Base-by-base conservation (phyloP, 768 basidiomycete genomes). In the Trametes meyenii region DNA sequence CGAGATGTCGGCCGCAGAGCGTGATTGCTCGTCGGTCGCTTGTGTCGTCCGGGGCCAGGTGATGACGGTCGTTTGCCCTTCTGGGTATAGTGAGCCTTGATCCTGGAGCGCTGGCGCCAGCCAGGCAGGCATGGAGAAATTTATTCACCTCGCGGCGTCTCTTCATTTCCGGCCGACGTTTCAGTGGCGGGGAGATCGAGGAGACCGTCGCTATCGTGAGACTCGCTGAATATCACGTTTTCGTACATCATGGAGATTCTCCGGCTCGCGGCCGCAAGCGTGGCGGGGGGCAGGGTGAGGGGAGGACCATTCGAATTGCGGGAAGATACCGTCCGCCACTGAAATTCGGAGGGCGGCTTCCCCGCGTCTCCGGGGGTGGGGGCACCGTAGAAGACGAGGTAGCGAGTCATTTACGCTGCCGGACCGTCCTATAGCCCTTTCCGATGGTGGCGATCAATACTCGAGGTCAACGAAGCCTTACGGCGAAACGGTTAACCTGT, bases 241-340 rank as follows among this genome's bases (percentile, higher is more conserved):
- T 85, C 77, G 67, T 92, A 92, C 23, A 90, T 72, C 52, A 82
- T 58, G 0, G 90, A 92, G 45, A 93, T 85, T 40, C 87, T 78
- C n/a, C 78, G 78, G 69, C 82, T 88, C 8, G 87, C 89, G 4
- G 82, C 86, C 64, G 88, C 86, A 43, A 90, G 70, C 0, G 85
- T 86, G 19, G 81, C 81, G 12, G 79, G 76, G 5, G 81, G 83
- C n/a, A 85, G 49, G 45, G 36, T 65, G 35, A 46, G 62, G 55
- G n/a, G 60, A 35, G 29, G 51, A 3, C 51, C 26, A 24, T 49
- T 48, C 8, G 63, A 29, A 3, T 60, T 40, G 36, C 29, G 55
- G 5, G 78, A 75, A n/a, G 79, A 71, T 5, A 80, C 63, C 0
- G 79, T 83, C 43, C 75, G 77, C 85, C 85, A 87, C 44, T 74